These are phyloP conservation scores for Rickenella mellea DNA, from an alignment of 768 basidiomycete genomes.

Conservation along the genomic window DNA sequence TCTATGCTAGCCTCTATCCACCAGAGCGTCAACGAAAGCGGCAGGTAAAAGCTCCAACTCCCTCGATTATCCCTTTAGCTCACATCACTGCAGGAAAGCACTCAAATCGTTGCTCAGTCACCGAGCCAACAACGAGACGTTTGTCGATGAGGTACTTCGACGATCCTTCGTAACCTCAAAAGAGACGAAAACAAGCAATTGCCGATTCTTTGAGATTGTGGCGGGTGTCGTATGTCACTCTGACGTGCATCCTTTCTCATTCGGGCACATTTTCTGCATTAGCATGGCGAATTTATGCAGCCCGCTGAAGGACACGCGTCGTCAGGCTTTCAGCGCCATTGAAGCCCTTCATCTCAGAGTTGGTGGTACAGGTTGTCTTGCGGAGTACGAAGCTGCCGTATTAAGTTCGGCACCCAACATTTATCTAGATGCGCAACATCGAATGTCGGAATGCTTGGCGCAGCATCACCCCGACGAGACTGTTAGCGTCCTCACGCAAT, in stretches of 20 bases:
- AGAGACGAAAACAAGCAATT: conserved; percentile 44
- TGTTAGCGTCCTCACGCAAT: conserved; percentile 54
- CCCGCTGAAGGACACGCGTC: conserved; percentile 49
- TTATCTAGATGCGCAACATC: conserved; percentile 72
- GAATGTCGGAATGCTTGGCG: conserved; percentile 71
- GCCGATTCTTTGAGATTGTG: conserved; percentile 71
- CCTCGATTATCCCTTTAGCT: conserved; percentile 3
- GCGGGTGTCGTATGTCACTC: conserved; percentile 54
- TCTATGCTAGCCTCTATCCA: conserved; percentile 61
- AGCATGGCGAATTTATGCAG: conserved; percentile 83
- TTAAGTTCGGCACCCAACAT: conserved; percentile 65
- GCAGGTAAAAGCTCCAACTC: conserved; percentile 44
- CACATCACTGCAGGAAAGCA: conserved; percentile 50
- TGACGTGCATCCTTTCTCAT: conserved; percentile 51
- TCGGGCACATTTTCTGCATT: conserved; percentile 67
- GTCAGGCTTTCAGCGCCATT: conserved; percentile 70
- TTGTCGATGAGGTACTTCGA: conserved; percentile 57
- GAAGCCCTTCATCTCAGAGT: conserved; percentile 62
- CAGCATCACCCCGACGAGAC: conserved; percentile 64
- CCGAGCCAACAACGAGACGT: conserved; percentile 39
- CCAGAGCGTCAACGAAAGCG: conserved; percentile 37
- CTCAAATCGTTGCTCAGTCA: conserved; percentile 58
- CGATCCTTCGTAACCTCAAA: conserved; percentile 57
- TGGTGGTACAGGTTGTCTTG: conserved; percentile 58
- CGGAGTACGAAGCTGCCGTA: conserved; percentile 64